Conservation (phyloP, 2,329 filamentous ascomycete genomes). For the Hawksworthiomyces lignivorus region DNA sequence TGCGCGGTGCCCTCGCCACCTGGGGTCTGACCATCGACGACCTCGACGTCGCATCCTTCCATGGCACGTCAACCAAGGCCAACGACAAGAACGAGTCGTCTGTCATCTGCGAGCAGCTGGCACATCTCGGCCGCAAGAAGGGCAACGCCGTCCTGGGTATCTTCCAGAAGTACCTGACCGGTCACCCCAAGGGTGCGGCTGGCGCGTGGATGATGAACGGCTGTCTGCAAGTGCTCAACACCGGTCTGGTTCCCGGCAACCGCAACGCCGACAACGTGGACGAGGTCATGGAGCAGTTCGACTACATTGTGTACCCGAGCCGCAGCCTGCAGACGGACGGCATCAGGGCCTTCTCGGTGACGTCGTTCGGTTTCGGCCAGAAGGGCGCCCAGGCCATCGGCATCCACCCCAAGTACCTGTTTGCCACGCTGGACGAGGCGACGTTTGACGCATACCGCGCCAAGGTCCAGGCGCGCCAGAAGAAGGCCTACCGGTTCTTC, state of each 20-base stretch:
- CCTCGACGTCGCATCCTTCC: constrained; percentile 91
- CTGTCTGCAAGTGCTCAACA: constrained; percentile 90
- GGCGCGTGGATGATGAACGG: constrained; percentile 99
- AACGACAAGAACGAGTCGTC: constrained; percentile 99
- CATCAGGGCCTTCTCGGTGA: constrained; percentile 97
- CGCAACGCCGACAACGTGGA: constrained; percentile 98
- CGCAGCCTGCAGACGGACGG: constrained; percentile 94
- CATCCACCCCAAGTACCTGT: constrained; percentile 94
- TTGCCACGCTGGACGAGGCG: constrained; percentile 80
- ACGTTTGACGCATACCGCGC: constrained; percentile 74
- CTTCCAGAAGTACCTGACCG: constrained; percentile 99
- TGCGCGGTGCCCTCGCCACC: constrained; percentile 90
- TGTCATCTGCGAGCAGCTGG: constrained; percentile 92
- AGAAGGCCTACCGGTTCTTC: constrained; percentile 98
- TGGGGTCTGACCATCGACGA: constrained; percentile 98
- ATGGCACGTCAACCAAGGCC: constrained; percentile 95
- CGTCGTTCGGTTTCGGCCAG: constrained; percentile 98
- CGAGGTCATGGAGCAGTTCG: constrained; percentile 92
- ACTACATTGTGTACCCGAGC: constrained; percentile 95
- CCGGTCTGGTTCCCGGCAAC: constrained; percentile 89
- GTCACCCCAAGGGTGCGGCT: constrained; percentile 97
- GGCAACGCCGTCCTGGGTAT: constrained; percentile 93
- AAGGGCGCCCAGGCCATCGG: constrained; percentile 97
- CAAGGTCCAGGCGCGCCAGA: constrained; percentile 89
- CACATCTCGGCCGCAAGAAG: constrained; percentile 89